Percentiles rank a stretch among this genome's conserved stretches.
phyloP scores from a whole-genome alignment of 2,329 filamentous ascomycete species.

The Trichoderma sp. region DNA sequence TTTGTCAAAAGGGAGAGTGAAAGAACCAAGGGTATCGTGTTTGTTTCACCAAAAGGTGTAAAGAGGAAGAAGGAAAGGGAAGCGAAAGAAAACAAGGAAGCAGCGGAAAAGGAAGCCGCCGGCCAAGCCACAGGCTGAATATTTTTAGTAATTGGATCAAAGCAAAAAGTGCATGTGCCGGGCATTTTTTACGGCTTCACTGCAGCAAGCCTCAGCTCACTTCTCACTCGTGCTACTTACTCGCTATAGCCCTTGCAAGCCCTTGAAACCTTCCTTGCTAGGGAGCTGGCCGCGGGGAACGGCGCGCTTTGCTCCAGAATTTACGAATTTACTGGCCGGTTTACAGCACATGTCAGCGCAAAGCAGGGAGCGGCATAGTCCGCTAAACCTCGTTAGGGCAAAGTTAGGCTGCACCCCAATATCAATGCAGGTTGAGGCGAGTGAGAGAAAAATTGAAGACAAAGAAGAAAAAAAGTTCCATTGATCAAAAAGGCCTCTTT shows the following conservation, averaged over 20 bases:
- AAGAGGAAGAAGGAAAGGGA: conserved; percentile 18
- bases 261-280: conserved; percentile 8
- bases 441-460: background rate
- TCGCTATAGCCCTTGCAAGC: conserved; percentile 1
- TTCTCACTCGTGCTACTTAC: background rate
- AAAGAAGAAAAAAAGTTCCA: background rate
- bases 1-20: conserved; percentile 18
- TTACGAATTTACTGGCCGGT: background rate
- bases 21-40: background rate
- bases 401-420: background rate
- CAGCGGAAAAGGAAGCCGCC: background rate
- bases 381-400: conserved; percentile 7
- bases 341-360: conserved; percentile 15
- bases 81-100: conserved; percentile 12
- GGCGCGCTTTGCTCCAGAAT: conserved; percentile 5
- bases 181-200: background rate
- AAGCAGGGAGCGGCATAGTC: background rate
- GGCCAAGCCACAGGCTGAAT: conserved; percentile 1
- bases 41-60: conserved; percentile 17
- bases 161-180: background rate
- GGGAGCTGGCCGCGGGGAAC: conserved; percentile 2
- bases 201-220: conserved; percentile 4
- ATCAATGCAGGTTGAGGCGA: background rate
- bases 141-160: conserved; percentile 17
- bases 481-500: background rate